These are phyloP conservation scores for Yarrowia bubula DNA, from an alignment of 805 yeast species.

Conservation along the genomic window DNA sequence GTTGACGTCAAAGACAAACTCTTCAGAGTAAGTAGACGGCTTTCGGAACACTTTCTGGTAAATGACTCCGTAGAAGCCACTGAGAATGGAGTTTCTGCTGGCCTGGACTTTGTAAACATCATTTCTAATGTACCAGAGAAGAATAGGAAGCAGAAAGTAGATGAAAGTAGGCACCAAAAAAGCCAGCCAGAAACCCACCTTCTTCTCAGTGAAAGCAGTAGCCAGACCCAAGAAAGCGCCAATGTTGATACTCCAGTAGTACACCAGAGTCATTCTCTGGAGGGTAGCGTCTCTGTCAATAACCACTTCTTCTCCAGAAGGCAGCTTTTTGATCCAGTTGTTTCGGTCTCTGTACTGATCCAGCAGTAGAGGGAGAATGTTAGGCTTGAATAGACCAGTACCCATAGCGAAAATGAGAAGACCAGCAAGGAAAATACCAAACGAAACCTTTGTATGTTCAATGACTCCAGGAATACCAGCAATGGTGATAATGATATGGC, in stretches of 20 bases:
- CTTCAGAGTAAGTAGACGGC: conserved; percentile 39
- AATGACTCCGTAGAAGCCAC: conserved; percentile 4
- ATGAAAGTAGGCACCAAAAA: conserved; percentile 51
- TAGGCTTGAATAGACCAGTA: conserved; percentile 56
- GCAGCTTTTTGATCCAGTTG: conserved; percentile 52
- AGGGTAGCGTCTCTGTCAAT: conserved; percentile 45
- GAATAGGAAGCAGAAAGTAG: conserved; percentile 52
- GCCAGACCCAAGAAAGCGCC: conserved; percentile 56
- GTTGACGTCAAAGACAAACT: conserved; percentile 60
- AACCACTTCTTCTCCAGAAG: conserved; percentile 56
- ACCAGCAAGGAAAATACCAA: conserved; percentile 40
- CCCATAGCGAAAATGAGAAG: conserved; percentile 36
- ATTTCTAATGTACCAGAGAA: conserved; percentile 48
- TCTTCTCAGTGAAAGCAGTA: conserved; percentile 51
- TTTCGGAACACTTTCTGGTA: background rate
- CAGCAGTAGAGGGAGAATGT: conserved; percentile 39
- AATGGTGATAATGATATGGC: conserved; percentile 50
- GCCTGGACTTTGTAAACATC: conserved; percentile 41
- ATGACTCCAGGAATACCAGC: conserved; percentile 46
- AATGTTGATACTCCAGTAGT: conserved; percentile 56
- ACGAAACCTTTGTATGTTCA: conserved; percentile 33
- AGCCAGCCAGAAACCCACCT: conserved; percentile 56
- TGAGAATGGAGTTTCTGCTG: background rate
- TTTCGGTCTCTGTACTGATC: conserved; percentile 55
- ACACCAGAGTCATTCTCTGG: conserved; percentile 44